These are phyloP conservation scores for Rhytidiadelphus loreus DNA, from an alignment of 225 moss, liverwort and hornwort genomes.

Conservation along the genomic window DNA sequence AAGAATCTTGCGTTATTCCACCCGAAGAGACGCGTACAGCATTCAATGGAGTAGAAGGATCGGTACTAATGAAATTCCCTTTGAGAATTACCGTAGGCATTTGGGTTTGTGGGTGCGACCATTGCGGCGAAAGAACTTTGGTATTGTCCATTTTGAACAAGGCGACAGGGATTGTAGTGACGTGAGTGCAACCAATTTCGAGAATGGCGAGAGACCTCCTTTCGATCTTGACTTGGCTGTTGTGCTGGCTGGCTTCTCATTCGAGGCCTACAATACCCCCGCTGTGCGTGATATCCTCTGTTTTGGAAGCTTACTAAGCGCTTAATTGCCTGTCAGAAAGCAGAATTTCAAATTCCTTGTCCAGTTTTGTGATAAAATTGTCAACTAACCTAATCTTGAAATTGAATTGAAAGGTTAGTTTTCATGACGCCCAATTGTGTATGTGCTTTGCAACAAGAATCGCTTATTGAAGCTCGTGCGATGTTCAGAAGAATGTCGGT, in stretches of 20 bases:
- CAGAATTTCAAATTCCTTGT: not conserved
- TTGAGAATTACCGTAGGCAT: not conserved
- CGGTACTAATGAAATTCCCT: not conserved
- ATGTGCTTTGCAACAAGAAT: not conserved
- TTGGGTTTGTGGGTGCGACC: not conserved
- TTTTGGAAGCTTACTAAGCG: not conserved
- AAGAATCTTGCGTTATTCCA: not conserved
- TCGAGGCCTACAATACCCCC: slow-evolving; percentile 82
- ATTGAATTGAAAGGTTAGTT: not conserved
- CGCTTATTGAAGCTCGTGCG: not conserved
- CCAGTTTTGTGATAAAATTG: not conserved
- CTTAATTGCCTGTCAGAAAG: not conserved
- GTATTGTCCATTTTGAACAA: slow-evolving; percentile 12
- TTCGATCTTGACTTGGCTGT: slow-evolving; percentile 83
- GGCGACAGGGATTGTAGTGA: not conserved
- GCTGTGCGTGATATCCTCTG: slow-evolving; percentile 4
- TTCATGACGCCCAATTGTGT: not conserved
- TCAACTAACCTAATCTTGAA: not conserved
- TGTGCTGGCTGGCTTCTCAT: slow-evolving; percentile 78
- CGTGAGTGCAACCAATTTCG: not conserved
- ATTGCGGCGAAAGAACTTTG: not conserved
- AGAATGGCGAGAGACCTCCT: slow-evolving; percentile 23
- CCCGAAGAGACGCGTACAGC: not conserved
- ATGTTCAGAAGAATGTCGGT: slow-evolving; percentile 48
- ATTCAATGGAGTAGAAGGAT: not conserved